Evolutionary conservation across 1,139 yeast genomes (phyloP).

Genomic region (Ogataea hybrid): DNA sequence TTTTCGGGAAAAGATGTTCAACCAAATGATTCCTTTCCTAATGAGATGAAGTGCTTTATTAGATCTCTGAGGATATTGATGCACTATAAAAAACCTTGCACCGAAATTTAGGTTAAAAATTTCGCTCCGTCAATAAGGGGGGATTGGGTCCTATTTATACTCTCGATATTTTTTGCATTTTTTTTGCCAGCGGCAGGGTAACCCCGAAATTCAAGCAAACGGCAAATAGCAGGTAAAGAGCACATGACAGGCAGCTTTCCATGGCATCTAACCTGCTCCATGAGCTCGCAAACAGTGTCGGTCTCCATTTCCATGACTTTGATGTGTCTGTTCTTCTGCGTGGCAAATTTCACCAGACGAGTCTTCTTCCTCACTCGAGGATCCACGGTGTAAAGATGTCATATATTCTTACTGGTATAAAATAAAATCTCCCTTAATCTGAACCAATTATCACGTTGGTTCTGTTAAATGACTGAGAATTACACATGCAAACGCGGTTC

Average conservation of each 20-base stretch:
- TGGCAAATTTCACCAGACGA: no score
- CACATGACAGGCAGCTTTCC: no score
- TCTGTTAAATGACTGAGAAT: neutral
- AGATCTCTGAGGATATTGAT: conserved; percentile 1
- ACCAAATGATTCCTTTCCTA: conserved; percentile 29
- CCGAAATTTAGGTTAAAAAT: conserved; percentile 7
- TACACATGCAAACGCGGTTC: neutral
- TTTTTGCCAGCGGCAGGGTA: conserved; percentile 14
- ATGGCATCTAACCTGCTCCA: no score
- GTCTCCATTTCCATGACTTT: no score
- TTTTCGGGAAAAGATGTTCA: conserved; percentile 26
- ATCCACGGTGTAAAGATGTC: neutral
- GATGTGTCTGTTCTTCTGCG: no score
- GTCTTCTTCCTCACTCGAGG: neutral
- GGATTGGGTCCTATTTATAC: conserved; percentile 20
- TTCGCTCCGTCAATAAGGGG: conserved; percentile 11
- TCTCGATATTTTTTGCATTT: conserved; percentile 3
- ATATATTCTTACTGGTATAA: neutral
- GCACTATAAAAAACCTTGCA: conserved; percentile 10
- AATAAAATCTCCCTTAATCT: neutral
- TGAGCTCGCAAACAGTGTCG: no score
- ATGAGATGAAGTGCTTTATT: conserved; percentile 7
- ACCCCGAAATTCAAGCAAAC: neutral
- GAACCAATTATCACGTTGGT: neutral
- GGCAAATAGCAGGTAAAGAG: neutral